Evolutionary conservation across 108 stramenopile genomes (phyloP).

Genomic region (Cyclotella sp.): DNA sequence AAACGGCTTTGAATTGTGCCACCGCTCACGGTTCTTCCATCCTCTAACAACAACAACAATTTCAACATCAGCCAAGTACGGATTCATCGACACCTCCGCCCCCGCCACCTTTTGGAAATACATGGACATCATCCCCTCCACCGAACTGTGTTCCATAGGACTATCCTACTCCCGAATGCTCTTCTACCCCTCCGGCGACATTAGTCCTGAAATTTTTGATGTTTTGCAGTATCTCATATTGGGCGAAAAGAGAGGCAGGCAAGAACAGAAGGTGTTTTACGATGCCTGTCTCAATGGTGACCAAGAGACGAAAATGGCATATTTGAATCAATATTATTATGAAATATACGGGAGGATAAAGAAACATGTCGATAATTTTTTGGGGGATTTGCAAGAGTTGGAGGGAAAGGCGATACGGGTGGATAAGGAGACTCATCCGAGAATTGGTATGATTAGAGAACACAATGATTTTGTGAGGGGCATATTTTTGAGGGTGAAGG

Average conservation of each 20-base stretch:
- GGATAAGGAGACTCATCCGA: conserved; percentile 43
- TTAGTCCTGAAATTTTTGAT: conserved; percentile 63
- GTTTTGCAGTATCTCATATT: conserved; percentile 57
- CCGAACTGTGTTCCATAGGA: conserved; percentile 63
- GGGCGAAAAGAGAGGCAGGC: conserved; percentile 28
- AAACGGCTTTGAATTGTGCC: too few relatives aligned
- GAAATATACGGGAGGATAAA: conserved; percentile 49
- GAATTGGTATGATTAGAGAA: conserved; percentile 50
- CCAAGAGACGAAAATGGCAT: conserved; percentile 49
- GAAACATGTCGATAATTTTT: conserved; percentile 59
- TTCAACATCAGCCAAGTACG: conserved; percentile 50
- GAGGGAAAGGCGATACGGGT: conserved; percentile 43
- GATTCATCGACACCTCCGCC: conserved; percentile 64
- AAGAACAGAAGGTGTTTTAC: conserved; percentile 53
- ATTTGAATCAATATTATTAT: conserved; percentile 59
- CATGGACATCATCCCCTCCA: conserved; percentile 52
- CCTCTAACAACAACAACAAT: neutral
- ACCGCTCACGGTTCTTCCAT: too few relatives aligned
- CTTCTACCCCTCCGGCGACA: conserved; percentile 70
- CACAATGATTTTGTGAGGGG: conserved; percentile 60
- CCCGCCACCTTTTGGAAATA: conserved; percentile 70
- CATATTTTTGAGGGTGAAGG: conserved; percentile 57
- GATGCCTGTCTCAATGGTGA: conserved; percentile 61
- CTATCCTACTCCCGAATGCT: conserved; percentile 64
- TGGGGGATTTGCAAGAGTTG: conserved; percentile 53